Percentiles rank a stretch among this genome's conserved stretches.
Evolutionary conservation across 1,139 yeast genomes (phyloP).

Genomic region (Saccharomycopsis hybrid): DNA sequence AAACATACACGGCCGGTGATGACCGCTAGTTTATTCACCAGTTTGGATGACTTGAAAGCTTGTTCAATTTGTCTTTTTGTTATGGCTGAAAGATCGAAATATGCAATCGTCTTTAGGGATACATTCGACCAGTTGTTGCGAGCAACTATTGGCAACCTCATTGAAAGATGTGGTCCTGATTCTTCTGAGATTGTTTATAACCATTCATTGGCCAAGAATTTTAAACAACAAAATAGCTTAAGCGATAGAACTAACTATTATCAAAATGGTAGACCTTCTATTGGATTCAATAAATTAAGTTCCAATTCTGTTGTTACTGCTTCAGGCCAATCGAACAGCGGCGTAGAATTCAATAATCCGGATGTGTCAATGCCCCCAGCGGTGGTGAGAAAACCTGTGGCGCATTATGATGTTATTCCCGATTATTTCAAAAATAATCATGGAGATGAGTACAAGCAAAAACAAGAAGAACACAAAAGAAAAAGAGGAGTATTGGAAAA

Average conservation of each 20-base stretch:
- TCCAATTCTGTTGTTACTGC: background rate
- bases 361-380: constrained; percentile 46
- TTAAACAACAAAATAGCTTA: background rate
- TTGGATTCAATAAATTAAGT: background rate
- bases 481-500: constrained; percentile 42
- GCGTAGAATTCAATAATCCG: too few species aligned
- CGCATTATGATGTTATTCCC: constrained; percentile 30
- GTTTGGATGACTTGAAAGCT: constrained; percentile 51
- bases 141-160: constrained; percentile 49
- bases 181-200: constrained; percentile 41
- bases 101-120: constrained; percentile 51
- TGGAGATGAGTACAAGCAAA: constrained; percentile 33
- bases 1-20: constrained; percentile 49
- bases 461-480: constrained; percentile 37
- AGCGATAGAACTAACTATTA: background rate
- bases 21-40: constrained; percentile 43
- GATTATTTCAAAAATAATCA: constrained; percentile 27
- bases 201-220: background rate
- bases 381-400: constrained; percentile 35
- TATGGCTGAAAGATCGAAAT: constrained; percentile 55
- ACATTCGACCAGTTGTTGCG: constrained; percentile 55
- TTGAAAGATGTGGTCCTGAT: constrained; percentile 50
- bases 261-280: background rate
- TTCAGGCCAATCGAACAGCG: background rate
- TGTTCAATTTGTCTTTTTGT: constrained; percentile 53